phyloP scores from a whole-genome alignment of 2,329 filamentous ascomycete species.

The Stromatinia cepivora region DNA sequence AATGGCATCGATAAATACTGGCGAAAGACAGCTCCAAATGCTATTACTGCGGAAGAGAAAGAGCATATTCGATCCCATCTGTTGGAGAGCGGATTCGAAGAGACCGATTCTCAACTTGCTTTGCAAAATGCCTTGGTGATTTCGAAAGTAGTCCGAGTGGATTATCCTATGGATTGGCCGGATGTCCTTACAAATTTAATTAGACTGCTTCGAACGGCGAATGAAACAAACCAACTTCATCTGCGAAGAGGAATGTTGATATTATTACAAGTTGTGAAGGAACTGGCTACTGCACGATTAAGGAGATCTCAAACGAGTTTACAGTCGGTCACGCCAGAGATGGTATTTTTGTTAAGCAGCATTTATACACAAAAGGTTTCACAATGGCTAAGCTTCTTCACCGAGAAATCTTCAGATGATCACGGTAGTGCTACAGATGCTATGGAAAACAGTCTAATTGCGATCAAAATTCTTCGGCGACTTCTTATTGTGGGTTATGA shows the following conservation, averaged over 20 bases:
- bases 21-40: conserved; percentile 64
- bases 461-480: conserved; percentile 77
- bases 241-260: conserved; percentile 74
- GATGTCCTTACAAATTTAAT: conserved; percentile 62
- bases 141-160: conserved; percentile 84
- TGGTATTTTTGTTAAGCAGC: conserved; percentile 74
- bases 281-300: conserved; percentile 78
- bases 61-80: conserved; percentile 71
- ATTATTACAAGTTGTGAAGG: conserved; percentile 84
- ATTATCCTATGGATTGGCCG: conserved; percentile 86
- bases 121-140: conserved; percentile 85
- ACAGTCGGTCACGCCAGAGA: conserved; percentile 76
- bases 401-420: conserved; percentile 53
- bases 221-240: conserved; percentile 60
- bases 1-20: conserved; percentile 96
- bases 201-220: conserved; percentile 60
- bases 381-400: conserved; percentile 65
- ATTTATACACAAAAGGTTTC: conserved; percentile 76
- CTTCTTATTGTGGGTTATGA: conserved; percentile 82
- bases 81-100: conserved; percentile 73
- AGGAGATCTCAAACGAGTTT: conserved; percentile 73
- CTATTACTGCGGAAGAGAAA: conserved; percentile 75
- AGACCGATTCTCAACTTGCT: conserved; percentile 73
- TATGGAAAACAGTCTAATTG: conserved; percentile 74
- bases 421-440: conserved; percentile 59